Conservation (phyloP, 192 early-diverging fungal species). For the Powellomyces hirtus region DNA sequence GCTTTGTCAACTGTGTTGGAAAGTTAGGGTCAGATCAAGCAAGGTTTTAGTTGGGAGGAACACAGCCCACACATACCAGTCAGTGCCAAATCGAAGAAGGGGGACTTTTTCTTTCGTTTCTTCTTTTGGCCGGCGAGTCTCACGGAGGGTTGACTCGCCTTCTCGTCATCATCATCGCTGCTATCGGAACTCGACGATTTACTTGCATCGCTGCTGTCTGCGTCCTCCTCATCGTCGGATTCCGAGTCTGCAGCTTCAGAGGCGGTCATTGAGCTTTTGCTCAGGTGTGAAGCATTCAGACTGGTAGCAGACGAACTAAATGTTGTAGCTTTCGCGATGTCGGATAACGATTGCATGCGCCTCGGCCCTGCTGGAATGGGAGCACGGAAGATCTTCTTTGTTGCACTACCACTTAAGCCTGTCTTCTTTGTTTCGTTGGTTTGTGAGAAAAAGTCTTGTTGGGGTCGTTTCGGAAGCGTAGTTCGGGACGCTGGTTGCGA, state of each 20-base stretch:
- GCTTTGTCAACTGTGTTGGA: too few relatives aligned
- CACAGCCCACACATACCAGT: too few relatives aligned
- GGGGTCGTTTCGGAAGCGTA: neutral
- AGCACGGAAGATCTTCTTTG: neutral
- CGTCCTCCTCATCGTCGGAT: neutral
- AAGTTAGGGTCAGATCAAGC: too few relatives aligned
- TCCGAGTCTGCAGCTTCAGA: neutral
- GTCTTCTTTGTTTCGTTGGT: neutral
- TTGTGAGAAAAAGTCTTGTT: neutral
- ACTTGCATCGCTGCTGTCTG: neutral
- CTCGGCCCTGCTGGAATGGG: neutral
- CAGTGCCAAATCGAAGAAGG: slow-evolving; percentile 7
- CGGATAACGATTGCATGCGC: neutral
- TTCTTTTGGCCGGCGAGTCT: slow-evolving; percentile 11
- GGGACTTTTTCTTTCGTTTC: slow-evolving; percentile 9
- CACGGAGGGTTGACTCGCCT: neutral
- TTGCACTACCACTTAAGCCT: neutral
- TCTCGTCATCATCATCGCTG: neutral
- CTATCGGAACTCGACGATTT: neutral
- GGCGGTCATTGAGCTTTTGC: too few relatives aligned
- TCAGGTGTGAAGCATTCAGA: too few relatives aligned
- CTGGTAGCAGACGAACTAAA: neutral
- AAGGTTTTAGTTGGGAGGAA: too few relatives aligned
- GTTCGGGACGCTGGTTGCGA: neutral
- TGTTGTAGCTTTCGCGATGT: neutral